Conservation (phyloP, 768 basidiomycete species). For the Leccinum truebloodii region DNA sequence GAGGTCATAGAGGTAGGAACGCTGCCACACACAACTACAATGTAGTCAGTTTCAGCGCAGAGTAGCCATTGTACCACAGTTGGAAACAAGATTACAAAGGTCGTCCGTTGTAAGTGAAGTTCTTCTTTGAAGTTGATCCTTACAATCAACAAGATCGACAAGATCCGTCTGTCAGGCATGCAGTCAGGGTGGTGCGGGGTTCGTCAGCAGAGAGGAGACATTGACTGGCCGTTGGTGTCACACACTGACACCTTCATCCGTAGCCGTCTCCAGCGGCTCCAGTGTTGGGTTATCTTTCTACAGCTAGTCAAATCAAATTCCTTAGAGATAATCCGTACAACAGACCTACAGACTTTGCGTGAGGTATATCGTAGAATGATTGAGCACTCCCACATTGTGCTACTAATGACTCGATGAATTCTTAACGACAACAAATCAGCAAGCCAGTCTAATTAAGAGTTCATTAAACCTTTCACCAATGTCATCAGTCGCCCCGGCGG, state of each 20-base stretch:
- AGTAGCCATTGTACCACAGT: not conserved
- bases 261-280: not conserved
- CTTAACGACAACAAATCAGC: not conserved
- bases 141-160: not conserved
- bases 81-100: not conserved
- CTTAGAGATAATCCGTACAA: too few species aligned
- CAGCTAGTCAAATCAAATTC: not conserved
- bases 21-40: not conserved
- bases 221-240: not conserved
- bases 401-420: not conserved
- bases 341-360: not conserved
- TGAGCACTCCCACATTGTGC: not conserved
- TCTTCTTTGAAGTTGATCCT: not conserved
- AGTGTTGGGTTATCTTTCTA: not conserved
- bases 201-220: not conserved
- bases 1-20: too few species aligned
- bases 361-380: not conserved
- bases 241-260: not conserved
- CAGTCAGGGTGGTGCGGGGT: not conserved
- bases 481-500: constrained; percentile 13
- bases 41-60: not conserved
- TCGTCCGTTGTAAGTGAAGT: not conserved
- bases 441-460: not conserved
- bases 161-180: not conserved
- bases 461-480: not conserved